These are phyloP conservation scores for Colletotrichum destructivum DNA, from an alignment of 2,329 filamentous ascomycete genomes.

Conservation along the genomic window DNA sequence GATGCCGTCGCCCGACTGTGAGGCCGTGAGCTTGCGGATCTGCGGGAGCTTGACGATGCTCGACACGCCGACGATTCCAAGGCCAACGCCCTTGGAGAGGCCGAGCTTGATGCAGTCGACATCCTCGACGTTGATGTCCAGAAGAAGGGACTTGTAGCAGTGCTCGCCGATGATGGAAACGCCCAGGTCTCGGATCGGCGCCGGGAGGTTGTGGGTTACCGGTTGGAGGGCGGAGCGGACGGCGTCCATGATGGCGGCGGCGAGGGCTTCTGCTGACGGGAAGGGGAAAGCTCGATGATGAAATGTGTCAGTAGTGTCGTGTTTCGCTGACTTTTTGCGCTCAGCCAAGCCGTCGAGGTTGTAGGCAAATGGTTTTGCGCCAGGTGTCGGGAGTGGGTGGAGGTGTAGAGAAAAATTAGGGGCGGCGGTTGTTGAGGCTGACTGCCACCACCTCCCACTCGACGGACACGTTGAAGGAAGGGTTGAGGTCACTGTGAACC, in stretches of 20 bases:
- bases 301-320: background rate
- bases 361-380: background rate
- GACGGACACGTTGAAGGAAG: conserved; percentile 40
- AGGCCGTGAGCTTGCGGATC: conserved; percentile 90
- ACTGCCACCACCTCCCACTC: conserved; percentile 23
- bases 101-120: conserved; percentile 88
- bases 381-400: background rate
- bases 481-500: conserved; percentile 42
- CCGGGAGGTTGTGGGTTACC: conserved; percentile 81
- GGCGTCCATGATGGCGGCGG: conserved; percentile 67
- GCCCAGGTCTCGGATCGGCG: conserved; percentile 81
- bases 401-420: conserved; percentile 16
- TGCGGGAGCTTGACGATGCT: conserved; percentile 97
- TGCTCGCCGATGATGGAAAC: conserved; percentile 83
- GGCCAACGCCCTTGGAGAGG: conserved; percentile 91
- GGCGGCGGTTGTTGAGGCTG: conserved; percentile 31
- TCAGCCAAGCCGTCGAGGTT: conserved; percentile 1
- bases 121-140: conserved; percentile 85
- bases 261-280: conserved; percentile 12
- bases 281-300: background rate
- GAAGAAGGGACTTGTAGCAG: conserved; percentile 90
- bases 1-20: conserved; percentile 85
- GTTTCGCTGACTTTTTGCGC: conserved; percentile 1
- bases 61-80: conserved; percentile 92
- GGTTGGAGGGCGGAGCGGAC: conserved; percentile 75